These are phyloP conservation scores for Daldinia sp. DNA, from an alignment of 2,329 filamentous ascomycete species.

Conservation along the genomic window DNA sequence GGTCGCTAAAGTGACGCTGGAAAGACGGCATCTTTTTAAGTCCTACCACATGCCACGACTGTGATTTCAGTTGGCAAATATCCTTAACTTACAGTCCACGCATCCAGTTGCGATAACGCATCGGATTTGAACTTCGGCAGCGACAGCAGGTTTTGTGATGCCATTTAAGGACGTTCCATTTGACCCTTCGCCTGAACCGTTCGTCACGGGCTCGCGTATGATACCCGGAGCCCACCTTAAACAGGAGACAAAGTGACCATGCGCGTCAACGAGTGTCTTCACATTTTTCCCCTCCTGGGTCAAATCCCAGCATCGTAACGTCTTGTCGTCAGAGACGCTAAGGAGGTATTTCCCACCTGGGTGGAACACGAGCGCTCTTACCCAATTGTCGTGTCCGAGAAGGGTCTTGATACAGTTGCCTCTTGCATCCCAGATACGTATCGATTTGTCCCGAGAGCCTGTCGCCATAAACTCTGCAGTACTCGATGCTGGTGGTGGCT, in stretches of 20 bases:
- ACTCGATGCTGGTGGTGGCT: slow-evolving; percentile 78
- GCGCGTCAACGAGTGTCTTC: slow-evolving; percentile 80
- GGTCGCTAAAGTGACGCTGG: slow-evolving; percentile 1
- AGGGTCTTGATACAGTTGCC: slow-evolving; percentile 88
- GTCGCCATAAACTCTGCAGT: slow-evolving; percentile 91
- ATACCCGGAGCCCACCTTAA: slow-evolving; percentile 87
- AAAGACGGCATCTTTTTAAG: slow-evolving; percentile 14
- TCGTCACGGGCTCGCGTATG: slow-evolving; percentile 67
- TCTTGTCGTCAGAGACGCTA: slow-evolving; percentile 90
- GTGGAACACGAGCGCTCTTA: slow-evolving; percentile 87
- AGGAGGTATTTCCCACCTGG: slow-evolving; percentile 92
- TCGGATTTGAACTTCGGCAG: slow-evolving; percentile 73
- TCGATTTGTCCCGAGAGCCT: slow-evolving; percentile 89
- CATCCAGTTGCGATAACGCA: slow-evolving; percentile 90
- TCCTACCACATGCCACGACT: slow-evolving; percentile 6
- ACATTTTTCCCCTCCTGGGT: slow-evolving; percentile 91
- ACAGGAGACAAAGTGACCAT: slow-evolving; percentile 87
- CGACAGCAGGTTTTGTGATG: slow-evolving; percentile 56
- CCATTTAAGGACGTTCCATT: slow-evolving; percentile 64
- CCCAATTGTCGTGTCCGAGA: slow-evolving; percentile 93
- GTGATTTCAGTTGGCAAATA: slow-evolving; percentile 72
- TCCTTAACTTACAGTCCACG: slow-evolving; percentile 82
- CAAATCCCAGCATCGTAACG: slow-evolving; percentile 93
- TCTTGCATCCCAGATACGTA: slow-evolving; percentile 87
- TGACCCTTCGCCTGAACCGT: slow-evolving; percentile 57